Conservation (phyloP, 371 early-diverging fungal genomes). For the Nematocida sp. region DNA sequence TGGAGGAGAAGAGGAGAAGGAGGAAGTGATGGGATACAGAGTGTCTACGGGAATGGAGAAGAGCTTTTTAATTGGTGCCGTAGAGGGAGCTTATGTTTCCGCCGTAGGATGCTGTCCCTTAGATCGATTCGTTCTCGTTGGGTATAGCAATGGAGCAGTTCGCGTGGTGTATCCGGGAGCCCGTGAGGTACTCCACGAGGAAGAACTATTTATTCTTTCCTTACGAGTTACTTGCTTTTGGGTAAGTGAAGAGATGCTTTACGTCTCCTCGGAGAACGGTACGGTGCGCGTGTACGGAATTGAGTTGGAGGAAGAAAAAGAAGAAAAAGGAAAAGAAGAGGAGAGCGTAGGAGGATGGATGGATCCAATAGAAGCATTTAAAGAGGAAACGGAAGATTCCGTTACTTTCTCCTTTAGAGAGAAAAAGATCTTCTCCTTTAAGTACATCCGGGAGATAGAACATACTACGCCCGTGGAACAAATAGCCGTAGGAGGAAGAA, state of each 20-base stretch:
- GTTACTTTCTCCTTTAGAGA: background rate
- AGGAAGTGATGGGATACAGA: conserved; percentile 8
- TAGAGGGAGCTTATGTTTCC: background rate
- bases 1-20: no score
- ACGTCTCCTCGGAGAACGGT: conserved; percentile 39
- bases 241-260: conserved; percentile 19
- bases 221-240: conserved; percentile 30
- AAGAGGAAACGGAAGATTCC: conserved; percentile 3
- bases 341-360: conserved; percentile 19
- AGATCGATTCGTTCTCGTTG: conserved; percentile 29
- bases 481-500: conserved; percentile 44
- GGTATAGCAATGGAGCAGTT: conserved; percentile 7
- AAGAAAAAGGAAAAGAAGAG: background rate
- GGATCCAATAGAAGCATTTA: conserved; percentile 18
- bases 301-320: background rate
- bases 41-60: conserved; percentile 18
- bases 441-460: conserved; percentile 32
- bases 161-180: background rate
- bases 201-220: conserved; percentile 5
- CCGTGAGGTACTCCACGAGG: conserved; percentile 7
- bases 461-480: conserved; percentile 55
- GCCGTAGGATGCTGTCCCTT: conserved; percentile 10
- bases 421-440: no score
- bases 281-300: conserved; percentile 13
- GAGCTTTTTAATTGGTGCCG: background rate